A percentile compares a stretch with the other conserved stretches of the same genome.
phyloP scores from a whole-genome alignment of 345 rosid genomes.

The Reutealis trisperma region DNA sequence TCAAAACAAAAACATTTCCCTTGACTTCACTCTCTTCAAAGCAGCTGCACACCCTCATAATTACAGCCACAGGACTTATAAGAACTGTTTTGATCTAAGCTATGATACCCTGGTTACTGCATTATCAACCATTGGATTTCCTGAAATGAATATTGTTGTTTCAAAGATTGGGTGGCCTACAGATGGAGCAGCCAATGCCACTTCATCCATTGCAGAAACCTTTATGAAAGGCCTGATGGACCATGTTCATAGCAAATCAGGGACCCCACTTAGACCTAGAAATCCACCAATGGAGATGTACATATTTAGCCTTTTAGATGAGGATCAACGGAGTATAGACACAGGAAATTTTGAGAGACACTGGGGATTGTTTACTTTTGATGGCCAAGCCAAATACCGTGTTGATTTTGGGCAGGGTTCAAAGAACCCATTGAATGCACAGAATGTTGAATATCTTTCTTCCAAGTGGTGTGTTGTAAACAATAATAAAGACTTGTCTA shows the following conservation, averaged over 20 bases:
- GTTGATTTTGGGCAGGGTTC: conserved; percentile 58
- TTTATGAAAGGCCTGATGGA: conserved; percentile 65
- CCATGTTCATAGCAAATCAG: conserved; percentile 63
- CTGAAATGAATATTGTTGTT: conserved; percentile 59
- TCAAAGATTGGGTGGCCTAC: conserved; percentile 95
- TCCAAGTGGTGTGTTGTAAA: conserved; percentile 85
- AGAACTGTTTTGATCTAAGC: conserved; percentile 75
- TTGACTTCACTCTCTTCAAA: conserved; percentile 70
- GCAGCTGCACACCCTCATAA: conserved; percentile 49
- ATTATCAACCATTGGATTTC: conserved; percentile 60
- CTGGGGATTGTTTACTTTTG: conserved; percentile 91
- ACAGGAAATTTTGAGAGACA: conserved; percentile 82
- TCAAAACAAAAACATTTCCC: conserved; percentile 72
- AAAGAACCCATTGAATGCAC: conserved; percentile 59
- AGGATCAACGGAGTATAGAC: conserved; percentile 58
- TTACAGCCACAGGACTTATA: conserved; percentile 61
- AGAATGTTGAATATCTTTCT: conserved; percentile 70
- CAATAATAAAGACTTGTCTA: conserved; percentile 67
- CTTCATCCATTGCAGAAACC: conserved; percentile 49
- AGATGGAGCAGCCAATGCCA: conserved; percentile 80
- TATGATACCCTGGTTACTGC: conserved; percentile 66
- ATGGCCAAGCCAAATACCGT: conserved; percentile 86
- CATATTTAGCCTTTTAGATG: conserved; percentile 73
- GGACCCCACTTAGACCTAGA: conserved; percentile 56
- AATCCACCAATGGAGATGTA: conserved; percentile 63